Evolutionary conservation across 1,284 basidiomycete species (phyloP).

Genomic region (Pascua guehoae): DNA sequence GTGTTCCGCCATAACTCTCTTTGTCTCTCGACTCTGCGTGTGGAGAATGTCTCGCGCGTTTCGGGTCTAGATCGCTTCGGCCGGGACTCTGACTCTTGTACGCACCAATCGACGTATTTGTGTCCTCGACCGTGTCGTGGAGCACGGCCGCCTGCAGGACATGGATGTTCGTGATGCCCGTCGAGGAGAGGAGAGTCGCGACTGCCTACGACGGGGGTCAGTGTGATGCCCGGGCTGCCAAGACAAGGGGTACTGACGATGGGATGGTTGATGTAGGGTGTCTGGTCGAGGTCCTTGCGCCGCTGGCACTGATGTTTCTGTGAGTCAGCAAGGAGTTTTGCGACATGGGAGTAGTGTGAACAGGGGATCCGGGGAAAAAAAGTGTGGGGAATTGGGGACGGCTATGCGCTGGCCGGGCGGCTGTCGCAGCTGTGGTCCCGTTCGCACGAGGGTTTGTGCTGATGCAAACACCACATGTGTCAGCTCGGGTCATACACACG

Average conservation of each 20-base stretch:
- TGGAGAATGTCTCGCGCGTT: not conserved
- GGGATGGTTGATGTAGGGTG: constrained; percentile 50
- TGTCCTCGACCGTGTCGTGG: constrained; percentile 52
- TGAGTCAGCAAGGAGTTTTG: not conserved
- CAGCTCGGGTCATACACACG: constrained; percentile 15
- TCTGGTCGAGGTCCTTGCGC: constrained; percentile 46
- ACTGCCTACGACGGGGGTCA: constrained; percentile 31
- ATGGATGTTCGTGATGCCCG: constrained; percentile 41
- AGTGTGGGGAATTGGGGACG: too few relatives aligned
- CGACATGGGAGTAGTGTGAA: too few relatives aligned
- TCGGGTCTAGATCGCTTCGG: not conserved
- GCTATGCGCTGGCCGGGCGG: too few relatives aligned
- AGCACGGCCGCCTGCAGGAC: constrained; percentile 49
- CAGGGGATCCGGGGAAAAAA: too few relatives aligned
- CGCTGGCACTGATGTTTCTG: constrained; percentile 50
- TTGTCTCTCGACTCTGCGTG: too few relatives aligned
- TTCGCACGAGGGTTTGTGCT: not conserved
- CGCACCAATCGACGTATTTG: constrained; percentile 43
- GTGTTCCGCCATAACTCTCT: too few relatives aligned
- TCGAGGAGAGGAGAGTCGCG: constrained; percentile 43
- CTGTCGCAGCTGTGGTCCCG: not conserved
- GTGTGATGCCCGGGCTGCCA: not conserved
- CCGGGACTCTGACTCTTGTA: not conserved
- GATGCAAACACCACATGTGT: too few relatives aligned
- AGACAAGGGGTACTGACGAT: constrained; percentile 24